A percentile compares a stretch with the other conserved stretches of the same genome.
phyloP scores from a whole-genome alignment of 345 rosid species.

The Kernera saxatilis region DNA sequence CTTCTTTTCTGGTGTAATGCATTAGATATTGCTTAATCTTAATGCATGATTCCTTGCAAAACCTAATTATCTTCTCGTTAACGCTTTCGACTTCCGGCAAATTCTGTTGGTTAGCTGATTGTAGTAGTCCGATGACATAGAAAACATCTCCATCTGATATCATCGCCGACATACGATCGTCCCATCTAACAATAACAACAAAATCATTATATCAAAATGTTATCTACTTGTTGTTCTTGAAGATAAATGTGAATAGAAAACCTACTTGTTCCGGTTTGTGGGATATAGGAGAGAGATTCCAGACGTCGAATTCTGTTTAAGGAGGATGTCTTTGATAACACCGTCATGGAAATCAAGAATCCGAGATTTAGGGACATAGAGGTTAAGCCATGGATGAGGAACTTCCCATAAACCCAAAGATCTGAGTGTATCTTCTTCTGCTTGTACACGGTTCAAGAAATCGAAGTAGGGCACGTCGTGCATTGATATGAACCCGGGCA shows the following conservation, averaged over 20 bases:
- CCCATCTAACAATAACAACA: constrained; percentile 56
- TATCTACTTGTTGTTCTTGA: neutral
- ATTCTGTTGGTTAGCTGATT: constrained; percentile 41
- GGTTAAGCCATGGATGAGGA: constrained; percentile 99
- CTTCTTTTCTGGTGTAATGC: constrained; percentile 35
- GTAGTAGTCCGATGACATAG: constrained; percentile 70
- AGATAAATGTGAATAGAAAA: neutral
- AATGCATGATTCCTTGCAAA: constrained; percentile 52
- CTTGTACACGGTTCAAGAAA: constrained; percentile 76
- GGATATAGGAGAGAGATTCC: constrained; percentile 69
- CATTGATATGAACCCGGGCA: constrained; percentile 37
- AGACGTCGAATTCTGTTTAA: constrained; percentile 48
- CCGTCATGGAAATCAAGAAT: constrained; percentile 56
- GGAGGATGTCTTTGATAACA: constrained; percentile 57
- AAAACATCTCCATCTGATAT: constrained; percentile 67
- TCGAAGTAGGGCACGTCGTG: constrained; percentile 68
- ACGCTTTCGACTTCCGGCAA: constrained; percentile 42
- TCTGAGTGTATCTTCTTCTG: constrained; percentile 60
- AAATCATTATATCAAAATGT: neutral
- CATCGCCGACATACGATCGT: constrained; percentile 63
- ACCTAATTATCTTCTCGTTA: constrained; percentile 47
- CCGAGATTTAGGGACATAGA: constrained; percentile 67
- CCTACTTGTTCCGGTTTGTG: constrained; percentile 61
- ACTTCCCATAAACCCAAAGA: constrained; percentile 90
- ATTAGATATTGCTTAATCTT: constrained; percentile 66